Base-by-base conservation (phyloP, 2,329 filamentous ascomycete genomes). In the Colletotrichum paranaense region DNA sequence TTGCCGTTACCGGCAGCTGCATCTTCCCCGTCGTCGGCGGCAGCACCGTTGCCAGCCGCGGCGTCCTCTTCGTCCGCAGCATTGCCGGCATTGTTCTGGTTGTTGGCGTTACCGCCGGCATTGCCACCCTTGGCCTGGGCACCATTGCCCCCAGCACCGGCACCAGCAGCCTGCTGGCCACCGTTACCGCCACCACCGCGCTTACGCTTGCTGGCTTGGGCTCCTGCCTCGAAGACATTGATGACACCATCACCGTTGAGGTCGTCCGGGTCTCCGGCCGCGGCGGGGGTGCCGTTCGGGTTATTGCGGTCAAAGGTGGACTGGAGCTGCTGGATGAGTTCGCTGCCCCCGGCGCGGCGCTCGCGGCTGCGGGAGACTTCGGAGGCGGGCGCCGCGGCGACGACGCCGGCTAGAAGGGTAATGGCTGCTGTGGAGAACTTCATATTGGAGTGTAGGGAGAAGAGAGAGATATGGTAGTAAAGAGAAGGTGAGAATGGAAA, bases 211-310 rank as follows among this genome's bases (percentile, higher is more conserved):
- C 35, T 65, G 14, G 52, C 53, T 28, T 64, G 62, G n/a, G 46
- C 57, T 64, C 77, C 76, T 59, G 78, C 74, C 49, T 76, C 74
- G 46, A 78, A 71, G 59, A 70, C 58, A 52, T 75, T 75, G 70
- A 77, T 49, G 28, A 38, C 59, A 9, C 63, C 57, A 16, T 70
- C 55, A 8, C 42, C 66, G 42, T 56, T 65, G 42, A 42, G 38
- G 38, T 42, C 38, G 14, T 42, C 38, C 5, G 38, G 38, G 38
- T 42, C 38, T 42, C 38, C 38, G 38, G 38, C 38, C 14, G 38
- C 38, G 38, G 12, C 38, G 38, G 38, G 38, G 14, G 38, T 42
- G 38, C 38, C 38, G 38, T 42, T 42, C 5, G 38, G 38, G 38
- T 42, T 42, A 14, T 49, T 65, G 28, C 70, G 38, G 60, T 42